A percentile compares a stretch with the other conserved stretches of the same genome.
These are phyloP conservation scores for Phaeolepiota aurea DNA, from an alignment of 768 basidiomycete species.

Conservation along the genomic window DNA sequence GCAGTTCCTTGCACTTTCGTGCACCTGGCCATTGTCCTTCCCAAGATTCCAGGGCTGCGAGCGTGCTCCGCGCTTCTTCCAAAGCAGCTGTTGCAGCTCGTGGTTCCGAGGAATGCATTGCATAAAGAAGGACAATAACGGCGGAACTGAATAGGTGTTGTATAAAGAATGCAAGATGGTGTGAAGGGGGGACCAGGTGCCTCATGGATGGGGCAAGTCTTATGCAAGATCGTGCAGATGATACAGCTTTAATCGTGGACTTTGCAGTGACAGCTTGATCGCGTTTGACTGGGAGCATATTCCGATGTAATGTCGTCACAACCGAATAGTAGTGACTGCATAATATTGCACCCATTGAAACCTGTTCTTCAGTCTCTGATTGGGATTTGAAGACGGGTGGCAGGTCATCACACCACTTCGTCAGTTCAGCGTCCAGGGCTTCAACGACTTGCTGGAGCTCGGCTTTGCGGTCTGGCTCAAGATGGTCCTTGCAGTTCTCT, in stretches of 20 bases:
- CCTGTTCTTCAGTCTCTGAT: conserved; percentile 68
- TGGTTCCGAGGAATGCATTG: conserved; percentile 73
- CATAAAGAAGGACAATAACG: conserved; percentile 76
- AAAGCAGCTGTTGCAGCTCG: conserved; percentile 63
- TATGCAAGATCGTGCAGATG: conserved; percentile 80
- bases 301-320: conserved; percentile 80
- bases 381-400: conserved; percentile 69
- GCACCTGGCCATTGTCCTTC: conserved; percentile 87
- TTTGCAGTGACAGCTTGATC: conserved; percentile 62
- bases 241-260: conserved; percentile 74
- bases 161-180: conserved; percentile 84
- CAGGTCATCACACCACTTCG: conserved; percentile 77
- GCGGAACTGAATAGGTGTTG: conserved; percentile 87
- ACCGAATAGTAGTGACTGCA: conserved; percentile 89
- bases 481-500: conserved; percentile 64
- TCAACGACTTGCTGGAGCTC: conserved; percentile 79
- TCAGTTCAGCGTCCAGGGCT: conserved; percentile 65
- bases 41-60: conserved; percentile 68
- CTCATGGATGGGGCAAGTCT: conserved; percentile 79
- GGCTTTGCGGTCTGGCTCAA: conserved; percentile 65
- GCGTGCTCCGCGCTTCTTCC: conserved; percentile 73
- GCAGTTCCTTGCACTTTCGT: conserved; percentile 76
- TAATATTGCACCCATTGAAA: conserved; percentile 77
- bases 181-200: conserved; percentile 76
- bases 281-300: conserved; percentile 72